Evolutionary conservation across 2,329 filamentous ascomycete genomes (phyloP).

Genomic region (Cercospora sesami): DNA sequence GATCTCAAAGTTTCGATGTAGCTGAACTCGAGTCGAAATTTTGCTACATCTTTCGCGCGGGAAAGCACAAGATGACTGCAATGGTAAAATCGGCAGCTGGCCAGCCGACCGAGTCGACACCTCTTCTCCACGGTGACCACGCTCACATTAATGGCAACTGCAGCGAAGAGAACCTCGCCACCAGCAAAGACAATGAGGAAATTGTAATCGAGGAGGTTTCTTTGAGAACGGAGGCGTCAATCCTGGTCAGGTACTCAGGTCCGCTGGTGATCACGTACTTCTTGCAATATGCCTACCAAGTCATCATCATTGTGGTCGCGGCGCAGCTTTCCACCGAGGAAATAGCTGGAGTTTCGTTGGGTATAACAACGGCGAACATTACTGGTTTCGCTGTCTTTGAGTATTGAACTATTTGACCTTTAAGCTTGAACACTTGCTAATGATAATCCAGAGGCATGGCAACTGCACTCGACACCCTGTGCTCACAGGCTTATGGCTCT

Average conservation of each 20-base stretch:
- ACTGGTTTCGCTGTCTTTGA: slow-evolving; percentile 54
- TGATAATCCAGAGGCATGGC: slow-evolving; percentile 44
- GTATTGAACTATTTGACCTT: background rate
- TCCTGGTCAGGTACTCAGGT: slow-evolving; percentile 47
- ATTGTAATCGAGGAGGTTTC: slow-evolving; percentile 32
- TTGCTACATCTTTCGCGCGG: background rate
- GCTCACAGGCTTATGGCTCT: slow-evolving; percentile 55
- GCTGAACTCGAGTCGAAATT: background rate
- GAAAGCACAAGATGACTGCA: background rate
- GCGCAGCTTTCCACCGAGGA: slow-evolving; percentile 56
- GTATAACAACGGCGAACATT: slow-evolving; percentile 57
- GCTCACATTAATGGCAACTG: background rate
- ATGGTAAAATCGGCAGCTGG: background rate
- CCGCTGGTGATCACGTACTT: slow-evolving; percentile 57
- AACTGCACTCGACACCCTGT: slow-evolving; percentile 54
- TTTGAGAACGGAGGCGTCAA: slow-evolving; percentile 23
- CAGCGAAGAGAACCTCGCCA: background rate
- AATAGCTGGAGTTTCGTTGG: slow-evolving; percentile 54
- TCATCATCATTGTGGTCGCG: slow-evolving; percentile 55
- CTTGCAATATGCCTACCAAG: slow-evolving; percentile 55
- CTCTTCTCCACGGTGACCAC: background rate
- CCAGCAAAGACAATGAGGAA: background rate
- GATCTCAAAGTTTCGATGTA: background rate
- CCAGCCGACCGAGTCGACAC: slow-evolving; percentile 3
- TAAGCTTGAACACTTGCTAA: background rate